phyloP scores from a whole-genome alignment of 2,329 filamentous ascomycete species.

The Fusarium denticulatum region DNA sequence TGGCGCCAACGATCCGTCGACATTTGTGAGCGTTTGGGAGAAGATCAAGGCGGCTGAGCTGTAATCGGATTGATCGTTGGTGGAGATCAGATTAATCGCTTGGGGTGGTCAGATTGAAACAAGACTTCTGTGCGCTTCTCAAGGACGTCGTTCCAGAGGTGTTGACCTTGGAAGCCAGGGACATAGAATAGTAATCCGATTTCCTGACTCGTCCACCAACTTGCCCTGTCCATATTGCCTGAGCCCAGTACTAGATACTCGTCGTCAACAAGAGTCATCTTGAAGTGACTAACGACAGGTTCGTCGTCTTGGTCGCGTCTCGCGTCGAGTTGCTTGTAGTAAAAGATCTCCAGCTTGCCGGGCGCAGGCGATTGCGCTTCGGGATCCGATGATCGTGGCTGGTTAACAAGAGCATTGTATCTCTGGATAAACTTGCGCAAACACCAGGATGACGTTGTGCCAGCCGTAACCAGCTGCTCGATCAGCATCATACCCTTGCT shows the following conservation, averaged over 20 bases:
- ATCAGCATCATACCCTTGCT: constrained; percentile 77
- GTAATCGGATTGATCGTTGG: not conserved
- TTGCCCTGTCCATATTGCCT: constrained; percentile 85
- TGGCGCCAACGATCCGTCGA: constrained; percentile 73
- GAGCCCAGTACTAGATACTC: constrained; percentile 77
- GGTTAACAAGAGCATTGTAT: constrained; percentile 54
- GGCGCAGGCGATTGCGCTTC: constrained; percentile 55
- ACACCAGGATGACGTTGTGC: constrained; percentile 75
- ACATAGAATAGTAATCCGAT: constrained; percentile 71
- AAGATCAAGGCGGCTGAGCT: constrained; percentile 55
- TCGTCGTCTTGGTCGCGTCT: constrained; percentile 55
- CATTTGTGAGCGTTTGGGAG: constrained; percentile 74
- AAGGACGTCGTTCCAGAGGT: constrained; percentile 53
- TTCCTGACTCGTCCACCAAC: constrained; percentile 89
- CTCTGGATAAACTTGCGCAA: constrained; percentile 66
- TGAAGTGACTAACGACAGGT: constrained; percentile 80
- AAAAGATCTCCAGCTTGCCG: constrained; percentile 67
- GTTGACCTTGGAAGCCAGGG: constrained; percentile 49
- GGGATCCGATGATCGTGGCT: constrained; percentile 39
- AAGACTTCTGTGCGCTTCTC: constrained; percentile 50
- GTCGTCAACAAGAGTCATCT: constrained; percentile 78
- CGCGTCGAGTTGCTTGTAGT: constrained; percentile 59
- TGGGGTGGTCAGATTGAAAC: constrained; percentile 42
- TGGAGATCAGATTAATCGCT: not conserved
- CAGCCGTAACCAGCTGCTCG: constrained; percentile 83